A percentile compares a stretch with the other conserved stretches of the same genome.
Evolutionary conservation across 495 filamentous ascomycete species (phyloP).

Genomic region (Penicillium herquei): DNA sequence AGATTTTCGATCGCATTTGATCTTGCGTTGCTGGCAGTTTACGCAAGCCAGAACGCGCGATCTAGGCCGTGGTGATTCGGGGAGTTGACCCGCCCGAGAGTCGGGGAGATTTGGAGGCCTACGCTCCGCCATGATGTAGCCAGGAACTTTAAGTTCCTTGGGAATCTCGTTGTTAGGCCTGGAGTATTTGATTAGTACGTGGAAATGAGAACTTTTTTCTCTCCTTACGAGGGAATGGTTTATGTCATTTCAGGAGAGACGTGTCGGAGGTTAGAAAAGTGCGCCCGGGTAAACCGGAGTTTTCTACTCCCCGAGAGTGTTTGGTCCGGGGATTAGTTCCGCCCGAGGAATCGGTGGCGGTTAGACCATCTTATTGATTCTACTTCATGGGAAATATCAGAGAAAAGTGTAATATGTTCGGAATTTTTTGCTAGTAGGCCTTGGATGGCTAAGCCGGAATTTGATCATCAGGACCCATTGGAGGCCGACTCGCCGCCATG

Average conservation of each 20-base stretch:
- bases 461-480: background rate
- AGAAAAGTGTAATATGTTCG: too few relatives aligned
- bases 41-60: conserved; percentile 54
- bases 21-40: conserved; percentile 56
- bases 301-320: conserved; percentile 1
- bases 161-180: too few relatives aligned
- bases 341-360: too few relatives aligned
- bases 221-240: too few relatives aligned
- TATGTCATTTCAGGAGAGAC: background rate
- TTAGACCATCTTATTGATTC: too few relatives aligned
- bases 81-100: conserved; percentile 1
- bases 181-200: background rate
- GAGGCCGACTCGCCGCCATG: conserved; percentile 47
- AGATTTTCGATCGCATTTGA: conserved; percentile 55
- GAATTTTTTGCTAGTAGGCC: too few relatives aligned
- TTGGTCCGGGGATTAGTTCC: too few relatives aligned
- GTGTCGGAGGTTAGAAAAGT: background rate
- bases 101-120: background rate
- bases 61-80: conserved; percentile 26
- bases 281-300: background rate
- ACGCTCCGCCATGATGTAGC: background rate
- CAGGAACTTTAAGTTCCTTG: background rate
- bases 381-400: too few relatives aligned
- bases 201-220: too few relatives aligned
- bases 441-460: too few relatives aligned